Evolutionary conservation across 306 rosid genomes (phyloP), one percentile per base, ranked within the genome.

Genomic region (Neltuma alba): DNA sequence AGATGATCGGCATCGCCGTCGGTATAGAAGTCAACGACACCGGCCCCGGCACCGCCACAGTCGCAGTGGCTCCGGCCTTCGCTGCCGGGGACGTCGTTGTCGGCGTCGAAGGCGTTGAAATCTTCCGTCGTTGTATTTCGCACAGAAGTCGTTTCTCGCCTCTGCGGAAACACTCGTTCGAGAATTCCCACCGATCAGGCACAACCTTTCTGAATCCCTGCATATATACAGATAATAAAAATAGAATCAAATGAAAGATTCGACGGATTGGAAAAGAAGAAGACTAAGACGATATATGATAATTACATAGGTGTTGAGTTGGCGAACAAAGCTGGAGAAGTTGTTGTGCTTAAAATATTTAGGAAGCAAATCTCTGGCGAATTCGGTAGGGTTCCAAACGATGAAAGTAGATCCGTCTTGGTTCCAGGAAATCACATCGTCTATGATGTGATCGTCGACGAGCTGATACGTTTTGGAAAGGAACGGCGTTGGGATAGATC

Each of bases 131-230:
- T 30, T 88, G 98, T 45, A 96, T 93, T 67, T 96, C 97, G 48
- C 92, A 75, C 5, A 96, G 80, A 38, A 96, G 94, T 33, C 84
- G 88, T 64, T 88, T 96, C 72, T 89, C 88, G 1, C 96, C 97
- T 74, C 79, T 76, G n/a, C 94, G 94, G 9, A 96, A 96, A 73
- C 0, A 89, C 6, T 93, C 98, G 85, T 96, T 93, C 1, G 91
- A 83, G 72, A 96, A 96, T 78, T 96, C 99, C 97, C 98, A 96
- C 9, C 99, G 96, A 70, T 96, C 98, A 54, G 98, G 91, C 33
- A 91, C 93, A 2, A 96, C 93, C 44, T 96, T 96, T 21, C 91
- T 84, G 75, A 96, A 96, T 87, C 98, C 96, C 99, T 96, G 48
- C 13, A 67, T 76, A 69, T 9, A 23, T 31, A 13, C 2, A 58